phyloP scores from a whole-genome alignment of 768 basidiomycete genomes.

The Chalciporus pseudorubinellus region DNA sequence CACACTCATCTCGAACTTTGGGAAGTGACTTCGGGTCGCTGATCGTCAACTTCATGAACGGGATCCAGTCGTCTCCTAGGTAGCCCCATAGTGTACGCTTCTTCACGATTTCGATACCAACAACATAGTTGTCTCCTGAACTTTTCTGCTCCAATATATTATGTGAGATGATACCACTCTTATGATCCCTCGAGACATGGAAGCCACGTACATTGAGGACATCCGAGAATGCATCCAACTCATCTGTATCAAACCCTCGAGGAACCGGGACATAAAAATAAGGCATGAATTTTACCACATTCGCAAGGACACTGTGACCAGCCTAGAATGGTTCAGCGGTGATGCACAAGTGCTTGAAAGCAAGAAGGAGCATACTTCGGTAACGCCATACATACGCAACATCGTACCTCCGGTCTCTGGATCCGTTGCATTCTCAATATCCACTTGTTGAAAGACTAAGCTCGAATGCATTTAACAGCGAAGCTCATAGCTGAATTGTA shows the following conservation, averaged over 20 bases:
- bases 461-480: neutral
- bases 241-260: slow-evolving; percentile 70
- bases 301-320: slow-evolving; percentile 87
- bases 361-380: slow-evolving; percentile 51
- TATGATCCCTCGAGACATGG: neutral
- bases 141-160: slow-evolving; percentile 12
- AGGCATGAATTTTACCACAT: slow-evolving; percentile 79
- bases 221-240: slow-evolving; percentile 60
- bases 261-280: slow-evolving; percentile 94
- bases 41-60: slow-evolving; percentile 85
- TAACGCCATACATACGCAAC: slow-evolving; percentile 86
- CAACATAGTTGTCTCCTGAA: slow-evolving; percentile 40
- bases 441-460: slow-evolving; percentile 94
- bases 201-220: slow-evolving; percentile 68
- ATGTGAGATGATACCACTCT: neutral
- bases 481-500: neutral
- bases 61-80: slow-evolving; percentile 69
- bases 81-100: slow-evolving; percentile 87
- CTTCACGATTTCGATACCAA: slow-evolving; percentile 54
- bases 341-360: slow-evolving; percentile 1
- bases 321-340: slow-evolving; percentile 39
- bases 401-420: slow-evolving; percentile 39
- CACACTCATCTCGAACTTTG: slow-evolving; percentile 85
- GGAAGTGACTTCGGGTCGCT: slow-evolving; percentile 73
- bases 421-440: slow-evolving; percentile 70